Conservation (phyloP, 2,329 filamentous ascomycete species). For the Colletotrichum orbiculare region DNA sequence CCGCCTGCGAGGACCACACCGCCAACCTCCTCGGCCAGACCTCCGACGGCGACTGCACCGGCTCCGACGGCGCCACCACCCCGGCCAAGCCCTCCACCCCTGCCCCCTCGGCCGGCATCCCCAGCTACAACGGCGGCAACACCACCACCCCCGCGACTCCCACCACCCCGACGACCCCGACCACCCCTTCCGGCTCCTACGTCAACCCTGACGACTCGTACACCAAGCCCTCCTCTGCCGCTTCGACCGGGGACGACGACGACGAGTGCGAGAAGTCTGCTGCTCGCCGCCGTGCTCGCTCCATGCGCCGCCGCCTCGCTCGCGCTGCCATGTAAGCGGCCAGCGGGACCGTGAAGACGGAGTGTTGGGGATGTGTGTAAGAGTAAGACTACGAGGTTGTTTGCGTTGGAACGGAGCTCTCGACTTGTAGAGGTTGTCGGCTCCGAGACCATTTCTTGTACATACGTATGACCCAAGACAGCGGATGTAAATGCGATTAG, state of each 20-base stretch:
- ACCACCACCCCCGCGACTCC: constrained; percentile 18
- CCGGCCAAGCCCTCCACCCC: constrained; percentile 24
- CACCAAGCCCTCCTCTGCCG: background rate
- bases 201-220: background rate
- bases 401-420: background rate
- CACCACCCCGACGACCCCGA: background rate
- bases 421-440: background rate
- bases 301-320: constrained; percentile 23
- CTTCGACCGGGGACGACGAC: background rate
- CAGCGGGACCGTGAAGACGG: background rate
- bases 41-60: constrained; percentile 50
- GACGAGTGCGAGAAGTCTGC: constrained; percentile 28
- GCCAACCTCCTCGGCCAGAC: constrained; percentile 47
- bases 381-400: background rate
- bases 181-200: too few species aligned
- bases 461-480: constrained; percentile 34
- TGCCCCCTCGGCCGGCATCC: constrained; percentile 35
- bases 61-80: constrained; percentile 33
- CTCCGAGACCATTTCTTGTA: constrained; percentile 25
- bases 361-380: background rate
- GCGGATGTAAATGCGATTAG: constrained; percentile 31
- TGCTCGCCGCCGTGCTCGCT: constrained; percentile 32
- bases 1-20: constrained; percentile 50
- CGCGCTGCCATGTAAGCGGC: constrained; percentile 22
- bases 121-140: constrained; percentile 33